A percentile compares a stretch with the other conserved stretches of the same genome.
These are phyloP conservation scores for Pythium aphanidermatum DNA, from an alignment of 352 stramenopile genomes.

Conservation along the genomic window DNA sequence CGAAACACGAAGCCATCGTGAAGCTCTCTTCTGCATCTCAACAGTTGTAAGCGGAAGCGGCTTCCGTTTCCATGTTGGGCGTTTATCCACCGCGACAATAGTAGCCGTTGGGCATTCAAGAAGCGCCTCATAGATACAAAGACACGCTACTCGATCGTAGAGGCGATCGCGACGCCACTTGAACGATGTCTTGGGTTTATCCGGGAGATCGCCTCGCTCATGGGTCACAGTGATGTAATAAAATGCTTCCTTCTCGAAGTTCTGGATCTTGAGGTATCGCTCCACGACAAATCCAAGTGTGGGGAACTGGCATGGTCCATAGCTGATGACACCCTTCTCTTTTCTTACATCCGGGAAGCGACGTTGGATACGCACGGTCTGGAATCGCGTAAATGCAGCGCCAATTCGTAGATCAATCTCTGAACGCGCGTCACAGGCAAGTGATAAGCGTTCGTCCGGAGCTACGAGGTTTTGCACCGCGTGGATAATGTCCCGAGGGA, in stretches of 20 bases:
- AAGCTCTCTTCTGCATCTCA: conserved; percentile 97
- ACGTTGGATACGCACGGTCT: conserved; percentile 91
- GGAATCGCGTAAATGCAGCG: conserved; percentile 93
- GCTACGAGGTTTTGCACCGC: conserved; percentile 77
- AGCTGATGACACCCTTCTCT: conserved; percentile 92
- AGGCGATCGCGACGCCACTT: conserved; percentile 93
- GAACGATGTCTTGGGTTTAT: conserved; percentile 84
- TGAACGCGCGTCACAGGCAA: conserved; percentile 87
- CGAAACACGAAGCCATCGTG: conserved; percentile 93
- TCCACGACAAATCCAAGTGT: conserved; percentile 97
- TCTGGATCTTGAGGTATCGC: conserved; percentile 91
- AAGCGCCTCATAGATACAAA: conserved; percentile 90
- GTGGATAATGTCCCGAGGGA: conserved; percentile 86
- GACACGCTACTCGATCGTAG: conserved; percentile 92
- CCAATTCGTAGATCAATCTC: conserved; percentile 95
- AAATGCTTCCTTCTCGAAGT: conserved; percentile 96
- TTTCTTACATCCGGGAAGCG: conserved; percentile 67
- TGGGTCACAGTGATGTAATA: conserved; percentile 93
- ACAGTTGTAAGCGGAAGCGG: conserved; percentile 98
- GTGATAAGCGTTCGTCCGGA: conserved; percentile 77
- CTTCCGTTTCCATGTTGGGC: conserved; percentile 90
- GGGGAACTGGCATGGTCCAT: conserved; percentile 99
- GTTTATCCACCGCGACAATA: conserved; percentile 67
- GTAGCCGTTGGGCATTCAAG: conserved; percentile 54
- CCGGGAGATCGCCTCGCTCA: conserved; percentile 33